phyloP scores from a whole-genome alignment of 176 grass and related monocot genomes.

The Avena insularis region DNA sequence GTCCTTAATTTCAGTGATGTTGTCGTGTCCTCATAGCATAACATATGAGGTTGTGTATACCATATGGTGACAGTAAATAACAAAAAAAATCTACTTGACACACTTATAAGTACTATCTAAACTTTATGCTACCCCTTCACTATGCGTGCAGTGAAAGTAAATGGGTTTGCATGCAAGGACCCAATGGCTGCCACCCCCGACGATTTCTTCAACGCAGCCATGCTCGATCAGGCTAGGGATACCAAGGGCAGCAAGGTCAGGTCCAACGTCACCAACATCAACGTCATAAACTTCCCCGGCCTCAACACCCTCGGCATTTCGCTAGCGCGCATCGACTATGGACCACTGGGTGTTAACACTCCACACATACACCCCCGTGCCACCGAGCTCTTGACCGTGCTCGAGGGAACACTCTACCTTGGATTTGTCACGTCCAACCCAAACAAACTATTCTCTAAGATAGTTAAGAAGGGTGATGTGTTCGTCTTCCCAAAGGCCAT shows the following conservation, averaged over 20 bases:
- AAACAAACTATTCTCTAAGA: constrained; percentile 17
- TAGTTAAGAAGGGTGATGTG: constrained; percentile 12
- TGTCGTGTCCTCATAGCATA: background rate
- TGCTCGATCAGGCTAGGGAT: background rate
- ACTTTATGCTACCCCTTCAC: background rate
- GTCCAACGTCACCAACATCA: constrained; percentile 17
- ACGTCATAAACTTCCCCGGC: constrained; percentile 15
- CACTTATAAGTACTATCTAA: background rate
- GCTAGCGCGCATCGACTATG: background rate
- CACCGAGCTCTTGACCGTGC: background rate
- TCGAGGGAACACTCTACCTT: constrained; percentile 28
- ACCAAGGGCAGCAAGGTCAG: constrained; percentile 18
- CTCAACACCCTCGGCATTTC: constrained; percentile 27
- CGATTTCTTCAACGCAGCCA: constrained; percentile 29
- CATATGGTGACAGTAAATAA: background rate
- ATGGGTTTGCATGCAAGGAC: constrained; percentile 43
- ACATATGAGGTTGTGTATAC: background rate
- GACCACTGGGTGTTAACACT: background rate
- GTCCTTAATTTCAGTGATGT: background rate
- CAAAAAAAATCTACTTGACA: background rate
- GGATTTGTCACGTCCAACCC: constrained; percentile 31
- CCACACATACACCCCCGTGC: constrained; percentile 18
- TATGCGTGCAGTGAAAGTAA: background rate
- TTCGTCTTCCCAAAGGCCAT: constrained; percentile 18
- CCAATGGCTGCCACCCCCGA: background rate